phyloP scores from a whole-genome alignment of 2,329 filamentous ascomycete genomes.

The Verticillium klebahnii region DNA sequence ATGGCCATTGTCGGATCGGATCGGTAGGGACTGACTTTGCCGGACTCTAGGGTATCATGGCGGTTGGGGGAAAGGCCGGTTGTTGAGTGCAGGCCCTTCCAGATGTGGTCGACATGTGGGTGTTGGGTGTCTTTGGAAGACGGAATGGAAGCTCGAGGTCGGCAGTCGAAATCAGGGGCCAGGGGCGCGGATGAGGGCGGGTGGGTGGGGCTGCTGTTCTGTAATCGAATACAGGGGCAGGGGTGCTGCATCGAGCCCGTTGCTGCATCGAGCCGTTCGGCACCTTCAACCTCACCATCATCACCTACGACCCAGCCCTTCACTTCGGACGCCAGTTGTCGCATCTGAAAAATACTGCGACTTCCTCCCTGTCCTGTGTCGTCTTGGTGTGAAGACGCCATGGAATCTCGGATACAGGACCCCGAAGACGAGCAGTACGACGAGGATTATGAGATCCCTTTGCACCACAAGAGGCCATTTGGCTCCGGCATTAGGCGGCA shows the following conservation, averaged over 20 bases:
- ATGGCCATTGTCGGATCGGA: conserved; percentile 40
- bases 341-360: too few species aligned
- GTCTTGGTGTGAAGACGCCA: not conserved
- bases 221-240: not conserved
- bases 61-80: not conserved
- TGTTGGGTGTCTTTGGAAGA: not conserved
- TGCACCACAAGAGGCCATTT: conserved; percentile 50
- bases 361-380: too few species aligned
- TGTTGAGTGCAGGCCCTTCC: not conserved
- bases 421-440: conserved; percentile 16
- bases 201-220: not conserved
- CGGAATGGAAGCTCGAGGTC: not conserved
- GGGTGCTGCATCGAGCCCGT: not conserved
- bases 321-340: not conserved
- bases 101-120: not conserved
- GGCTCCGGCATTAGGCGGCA: conserved; percentile 52
- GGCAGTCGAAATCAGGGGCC: not conserved
- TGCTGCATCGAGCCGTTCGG: not conserved
- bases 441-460: conserved; percentile 42
- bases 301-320: not conserved
- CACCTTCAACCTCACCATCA: not conserved
- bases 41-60: not conserved
- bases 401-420: not conserved
- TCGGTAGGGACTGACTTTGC: not conserved
- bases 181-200: not conserved